A percentile compares a stretch with the other conserved stretches of the same genome.
These are phyloP conservation scores for Tardiomyces depauwii DNA, from an alignment of 1,139 yeast species.

Conservation along the genomic window DNA sequence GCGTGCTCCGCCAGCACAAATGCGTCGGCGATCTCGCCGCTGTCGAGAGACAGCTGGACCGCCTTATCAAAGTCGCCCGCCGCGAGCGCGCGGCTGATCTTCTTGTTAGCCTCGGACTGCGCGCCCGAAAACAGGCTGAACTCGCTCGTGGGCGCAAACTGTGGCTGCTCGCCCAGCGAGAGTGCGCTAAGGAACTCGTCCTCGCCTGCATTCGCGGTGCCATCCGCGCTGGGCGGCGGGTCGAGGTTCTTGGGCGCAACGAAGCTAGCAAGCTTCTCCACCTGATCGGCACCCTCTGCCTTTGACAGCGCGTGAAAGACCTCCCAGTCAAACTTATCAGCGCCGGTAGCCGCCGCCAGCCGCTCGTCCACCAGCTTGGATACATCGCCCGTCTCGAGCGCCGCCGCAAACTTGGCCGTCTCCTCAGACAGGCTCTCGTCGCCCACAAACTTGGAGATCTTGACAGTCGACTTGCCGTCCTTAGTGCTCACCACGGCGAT, in stretches of 20 bases:
- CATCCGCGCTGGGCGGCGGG: conserved; percentile 11
- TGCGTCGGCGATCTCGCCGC: conserved; percentile 64
- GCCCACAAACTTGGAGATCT: conserved; percentile 39
- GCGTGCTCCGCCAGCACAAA: conserved; percentile 70
- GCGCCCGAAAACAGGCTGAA: conserved; percentile 32
- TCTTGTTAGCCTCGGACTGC: conserved; percentile 33
- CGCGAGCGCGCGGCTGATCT: conserved; percentile 47
- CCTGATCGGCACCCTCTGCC: conserved; percentile 33
- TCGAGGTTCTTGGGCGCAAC: conserved; percentile 13
- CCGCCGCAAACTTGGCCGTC: conserved; percentile 41
- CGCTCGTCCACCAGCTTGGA: conserved; percentile 44
- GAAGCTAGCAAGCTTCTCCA: conserved; percentile 17
- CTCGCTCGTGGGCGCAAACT: conserved; percentile 30
- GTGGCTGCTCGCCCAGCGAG: conserved; percentile 1
- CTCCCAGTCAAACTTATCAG: conserved; percentile 62
- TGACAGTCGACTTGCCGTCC: conserved; percentile 30
- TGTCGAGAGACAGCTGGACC: conserved; percentile 52
- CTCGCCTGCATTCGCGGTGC: conserved; percentile 16
- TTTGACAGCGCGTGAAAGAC: conserved; percentile 47
- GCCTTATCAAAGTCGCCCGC: conserved; percentile 59
- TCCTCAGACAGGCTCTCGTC: conserved; percentile 25
- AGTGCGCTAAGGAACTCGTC: conserved; percentile 21
- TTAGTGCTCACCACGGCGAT: conserved; percentile 46
- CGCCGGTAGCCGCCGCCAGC: conserved; percentile 26
- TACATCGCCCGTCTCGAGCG: conserved; percentile 48